phyloP scores from a whole-genome alignment of 2,329 filamentous ascomycete species.

The Fusarium citri region DNA sequence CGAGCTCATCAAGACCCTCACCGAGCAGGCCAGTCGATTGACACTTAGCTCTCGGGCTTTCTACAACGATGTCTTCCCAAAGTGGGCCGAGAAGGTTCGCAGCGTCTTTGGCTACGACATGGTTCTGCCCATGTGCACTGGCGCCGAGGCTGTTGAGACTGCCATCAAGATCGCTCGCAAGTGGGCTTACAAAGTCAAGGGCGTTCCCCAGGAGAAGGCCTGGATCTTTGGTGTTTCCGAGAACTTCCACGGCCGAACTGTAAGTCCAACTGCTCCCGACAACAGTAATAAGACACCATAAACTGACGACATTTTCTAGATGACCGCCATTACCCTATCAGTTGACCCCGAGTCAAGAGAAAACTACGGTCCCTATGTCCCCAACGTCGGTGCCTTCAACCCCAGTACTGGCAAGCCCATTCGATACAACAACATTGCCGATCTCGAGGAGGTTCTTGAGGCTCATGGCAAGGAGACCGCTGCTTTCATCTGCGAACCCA shows the following conservation, averaged over 20 bases:
- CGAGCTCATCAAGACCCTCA: slow-evolving; percentile 89
- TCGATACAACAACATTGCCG: slow-evolving; percentile 39
- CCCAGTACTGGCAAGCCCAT: slow-evolving; percentile 35
- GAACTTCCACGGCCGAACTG: slow-evolving; percentile 63
- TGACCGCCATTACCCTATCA: slow-evolving; percentile 94
- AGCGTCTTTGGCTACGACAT: slow-evolving; percentile 39
- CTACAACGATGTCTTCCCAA: slow-evolving; percentile 40
- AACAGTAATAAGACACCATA: not conserved
- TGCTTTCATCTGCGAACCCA: slow-evolving; percentile 40
- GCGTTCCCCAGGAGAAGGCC: slow-evolving; percentile 36
- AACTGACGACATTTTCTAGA: slow-evolving; percentile 60
- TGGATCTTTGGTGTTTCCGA: slow-evolving; percentile 40
- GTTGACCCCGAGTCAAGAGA: slow-evolving; percentile 95
- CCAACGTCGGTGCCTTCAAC: slow-evolving; percentile 78
- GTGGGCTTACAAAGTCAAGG: slow-evolving; percentile 41
- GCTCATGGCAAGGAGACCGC: slow-evolving; percentile 36
- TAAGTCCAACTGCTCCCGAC: slow-evolving; percentile 58
- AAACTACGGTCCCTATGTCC: slow-evolving; percentile 97
- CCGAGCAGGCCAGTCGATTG: slow-evolving; percentile 87
- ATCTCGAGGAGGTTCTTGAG: slow-evolving; percentile 38
- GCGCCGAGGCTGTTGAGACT: slow-evolving; percentile 38
- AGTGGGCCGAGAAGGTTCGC: slow-evolving; percentile 41
- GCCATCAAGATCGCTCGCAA: slow-evolving; percentile 40
- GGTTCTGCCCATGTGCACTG: slow-evolving; percentile 38
- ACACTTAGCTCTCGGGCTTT: slow-evolving; percentile 39